These are phyloP conservation scores for Trypanosoma theileri DNA, from an alignment of 208 protist species.

Conservation along the genomic window DNA sequence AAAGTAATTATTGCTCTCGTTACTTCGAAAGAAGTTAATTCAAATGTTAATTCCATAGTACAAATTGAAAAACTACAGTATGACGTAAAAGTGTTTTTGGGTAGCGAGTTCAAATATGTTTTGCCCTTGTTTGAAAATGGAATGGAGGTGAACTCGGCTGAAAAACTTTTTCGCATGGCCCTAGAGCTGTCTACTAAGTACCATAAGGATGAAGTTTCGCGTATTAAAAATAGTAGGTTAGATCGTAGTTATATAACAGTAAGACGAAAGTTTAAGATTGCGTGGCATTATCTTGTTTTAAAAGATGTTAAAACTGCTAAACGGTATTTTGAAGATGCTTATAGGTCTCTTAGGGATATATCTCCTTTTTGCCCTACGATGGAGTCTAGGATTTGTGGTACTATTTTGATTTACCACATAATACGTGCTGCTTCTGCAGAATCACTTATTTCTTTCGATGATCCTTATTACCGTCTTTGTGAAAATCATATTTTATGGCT, in stretches of 20 bases:
- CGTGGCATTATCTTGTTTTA: conserved; percentile 62
- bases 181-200: conserved; percentile 20
- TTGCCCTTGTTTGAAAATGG: conserved; percentile 20
- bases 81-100: conserved; percentile 21
- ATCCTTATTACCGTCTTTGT: conserved; percentile 35
- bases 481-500: conserved; percentile 53
- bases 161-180: conserved; percentile 21
- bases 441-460: conserved; percentile 35
- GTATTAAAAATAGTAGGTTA: conserved; percentile 23
- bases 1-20: conserved; percentile 25
- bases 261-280: conserved; percentile 52
- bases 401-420: conserved; percentile 56
- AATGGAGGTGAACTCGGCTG: conserved; percentile 18
- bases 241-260: conserved; percentile 8
- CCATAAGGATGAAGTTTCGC: conserved; percentile 33
- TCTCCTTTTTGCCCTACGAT: conserved; percentile 41
- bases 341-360: conserved; percentile 33
- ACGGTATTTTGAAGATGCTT: conserved; percentile 40
- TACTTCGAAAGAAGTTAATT: conserved; percentile 12
- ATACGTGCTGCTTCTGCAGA: conserved; percentile 20
- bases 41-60: conserved; percentile 4
- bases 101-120: conserved; percentile 22
- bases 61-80: conserved; percentile 22
- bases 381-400: conserved; percentile 44
- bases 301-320: conserved; percentile 39